Evolutionary conservation across 495 filamentous ascomycete genomes (phyloP), one percentile per base, ranked within the genome.

Genomic region (Usnea hakonensis): DNA sequence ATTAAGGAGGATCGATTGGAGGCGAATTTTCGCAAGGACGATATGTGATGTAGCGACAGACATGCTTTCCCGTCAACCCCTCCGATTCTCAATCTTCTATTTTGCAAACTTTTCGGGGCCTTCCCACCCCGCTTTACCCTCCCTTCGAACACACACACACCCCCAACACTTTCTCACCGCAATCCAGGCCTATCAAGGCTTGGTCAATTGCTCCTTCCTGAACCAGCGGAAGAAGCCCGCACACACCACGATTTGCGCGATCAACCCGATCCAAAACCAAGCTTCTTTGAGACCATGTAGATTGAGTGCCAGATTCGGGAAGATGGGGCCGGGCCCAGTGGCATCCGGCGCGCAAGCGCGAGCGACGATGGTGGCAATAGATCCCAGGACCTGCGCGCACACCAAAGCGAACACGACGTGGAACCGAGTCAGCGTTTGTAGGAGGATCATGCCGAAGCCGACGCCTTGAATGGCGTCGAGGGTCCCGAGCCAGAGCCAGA

Each of bases 401-500:
- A 83, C 72, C 32, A 87, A 69, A 9, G 79, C 78, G 57, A 80
- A 81, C 23, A 80, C 67, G 44, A 86, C 76, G 67, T 86, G 84
- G 69, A 83, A 78, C 8, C 84, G 66, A 54, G 83, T 86, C 65
- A 87, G 70, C 28, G 84, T 87, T 67, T 84, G 77, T 55, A 87
- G 71, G 37, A 87, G 71, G 44, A 85, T 78, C 84, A 87, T 87
- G 53, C 84, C 84, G 54, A 87, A 77, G 16, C 84, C 84, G 50
- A 81, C 78, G 40, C 78, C 77, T 67, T 88, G 85, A 8, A 87
- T 73, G 41, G 79, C 78, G 62, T 88, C 85, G 3, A 87, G 75
- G 33, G 86, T 71, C 19, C 85, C 85, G 0, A 87, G 77, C 83
- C 83, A 87, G 4, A 88, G 78, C 85, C 85, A 87, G 16, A 88